A percentile compares a stretch with the other conserved stretches of the same genome.
Evolutionary conservation across 192 early-diverging fungal species (phyloP).

Genomic region (Dispira parvispora): DNA sequence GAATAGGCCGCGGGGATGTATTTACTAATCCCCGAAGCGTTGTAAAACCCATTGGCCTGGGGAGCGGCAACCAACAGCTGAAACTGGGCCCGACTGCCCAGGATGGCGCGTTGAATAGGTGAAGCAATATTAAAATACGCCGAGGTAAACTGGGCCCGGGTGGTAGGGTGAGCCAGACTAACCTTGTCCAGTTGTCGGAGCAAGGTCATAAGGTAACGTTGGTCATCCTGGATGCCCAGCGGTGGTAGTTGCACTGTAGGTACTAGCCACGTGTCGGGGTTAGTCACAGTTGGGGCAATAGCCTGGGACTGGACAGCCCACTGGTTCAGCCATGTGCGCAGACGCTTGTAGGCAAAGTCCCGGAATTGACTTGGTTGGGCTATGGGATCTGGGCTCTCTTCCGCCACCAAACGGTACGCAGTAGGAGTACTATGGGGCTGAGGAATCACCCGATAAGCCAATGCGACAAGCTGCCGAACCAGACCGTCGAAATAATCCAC

Average conservation of each 20-base stretch:
- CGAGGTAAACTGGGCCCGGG: conserved; percentile 43
- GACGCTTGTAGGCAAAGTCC: neutral
- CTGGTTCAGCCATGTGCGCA: neutral
- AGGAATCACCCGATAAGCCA: conserved; percentile 36
- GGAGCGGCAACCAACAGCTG: conserved; percentile 71
- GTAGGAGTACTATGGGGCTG: neutral
- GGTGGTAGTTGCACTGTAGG: conserved; percentile 81
- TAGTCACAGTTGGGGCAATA: too few relatives aligned
- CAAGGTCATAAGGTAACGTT: conserved; percentile 39
- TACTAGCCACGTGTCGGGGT: conserved; percentile 44
- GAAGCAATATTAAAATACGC: conserved; percentile 90
- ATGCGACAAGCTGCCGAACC: conserved; percentile 35
- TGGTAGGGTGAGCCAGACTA: conserved; percentile 11
- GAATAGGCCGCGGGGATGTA: conserved; percentile 88
- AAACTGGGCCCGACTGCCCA: conserved; percentile 40
- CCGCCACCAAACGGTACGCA: neutral
- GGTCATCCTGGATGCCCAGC: conserved; percentile 65
- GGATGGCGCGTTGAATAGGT: conserved; percentile 40
- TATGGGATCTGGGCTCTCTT: neutral
- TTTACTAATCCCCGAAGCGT: conserved; percentile 64
- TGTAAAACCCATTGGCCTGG: conserved; percentile 88
- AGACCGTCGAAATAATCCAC: conserved; percentile 57
- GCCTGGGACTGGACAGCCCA: neutral
- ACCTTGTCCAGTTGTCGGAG: conserved; percentile 32
- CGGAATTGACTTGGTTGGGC: neutral